Evolutionary conservation across 208 protist genomes (phyloP), one percentile per base, ranked within the genome.

Genomic region (Crithidia expoeki): DNA sequence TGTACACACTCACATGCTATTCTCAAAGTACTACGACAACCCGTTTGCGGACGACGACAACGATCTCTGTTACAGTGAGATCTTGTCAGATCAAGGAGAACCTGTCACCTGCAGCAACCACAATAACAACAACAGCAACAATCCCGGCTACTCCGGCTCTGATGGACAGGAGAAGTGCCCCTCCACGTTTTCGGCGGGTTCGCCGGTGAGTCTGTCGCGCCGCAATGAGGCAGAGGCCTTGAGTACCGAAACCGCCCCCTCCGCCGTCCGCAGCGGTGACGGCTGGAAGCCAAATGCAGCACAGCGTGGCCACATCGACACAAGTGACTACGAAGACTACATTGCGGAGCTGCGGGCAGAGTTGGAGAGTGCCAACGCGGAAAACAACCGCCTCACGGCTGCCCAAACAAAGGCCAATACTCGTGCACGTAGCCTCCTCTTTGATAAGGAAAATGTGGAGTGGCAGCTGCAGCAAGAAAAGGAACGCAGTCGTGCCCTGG

Each of bases 361-460:
- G 56, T 67, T 94, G 44, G 69, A 71, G 34, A 38, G 59, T 12
- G 52, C 86, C 14, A 79, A 80, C 47, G 76, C 51, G 34, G 80
- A 93, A 57, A 92, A 90, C 72, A 72, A 28, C 44, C 59, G 65
- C 2, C 76, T 93, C 21, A 55, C 69, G 3, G 62, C 53, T 34
- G 67, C 75, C n/a, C 57, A 89, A 21, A 73, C 76, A 14, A 80
- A 80, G 52, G 73, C 92, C 2, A 83, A 94, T 52, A 62, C 78
- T 3, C 68, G 83, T 44, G 34, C 88, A 27, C 78, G 85, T 33
- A 63, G 74, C n/a, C 17, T 90, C 32, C 47, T 46, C 10, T 77
- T 93, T 6, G 89, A 88, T 19, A 91, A 91, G 55, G 89, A 94
- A 14, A 83, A 86, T 46, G 67, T 68, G 5, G 80, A 83, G 68